Base-by-base conservation (phyloP, 768 basidiomycete species). In the Thelephora ganbajun region DNA sequence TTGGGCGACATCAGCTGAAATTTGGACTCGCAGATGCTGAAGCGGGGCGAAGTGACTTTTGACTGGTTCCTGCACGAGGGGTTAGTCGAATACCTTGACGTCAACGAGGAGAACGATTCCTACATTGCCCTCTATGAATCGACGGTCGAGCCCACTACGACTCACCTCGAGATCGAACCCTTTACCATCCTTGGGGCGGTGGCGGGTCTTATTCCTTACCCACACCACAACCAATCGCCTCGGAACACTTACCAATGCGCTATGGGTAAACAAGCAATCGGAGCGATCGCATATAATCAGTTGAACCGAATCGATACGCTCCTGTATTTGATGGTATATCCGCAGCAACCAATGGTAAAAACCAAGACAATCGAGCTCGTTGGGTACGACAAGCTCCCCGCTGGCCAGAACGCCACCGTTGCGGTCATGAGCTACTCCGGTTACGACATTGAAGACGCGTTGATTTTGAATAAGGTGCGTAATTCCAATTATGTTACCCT, bases 261-360 rank as follows among this genome's bases (percentile, higher is more conserved):
- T 48, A 99, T 99, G 94, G 94, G 96, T 47, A 99, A 99, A 69
- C 96, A 99, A 70, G 94, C 96, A 2, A 99, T 99, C 53, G 96
- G 96, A 18, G 93, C 93, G 11, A 99, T 99, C 51, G 94, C 83
- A 0, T 96, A 93, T 66, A 99, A 98, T 62, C 96, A 99, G 63
- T 79, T 97, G 54, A 90, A 91, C 59, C 79, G 96, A 41, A 98
- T 99, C 60, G 96, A 99, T 63, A 99, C 96, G 0, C 74, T 99
- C 35, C 73, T 99, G n/a, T 99, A 99, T 65, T 74, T 99, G 45
- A 85, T 89, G 33, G 92, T 97, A 9, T 99, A 99, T 57, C 96
- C 96, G 19, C 96, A 99, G 60, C 90, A 97, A 57, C 96, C 96
- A 2, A 96, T 99, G 94, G 93, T 97, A 51, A 97, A 98, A 65